Conservation (phyloP, 2,329 filamentous ascomycete genomes). For the Penicillium sp. region DNA sequence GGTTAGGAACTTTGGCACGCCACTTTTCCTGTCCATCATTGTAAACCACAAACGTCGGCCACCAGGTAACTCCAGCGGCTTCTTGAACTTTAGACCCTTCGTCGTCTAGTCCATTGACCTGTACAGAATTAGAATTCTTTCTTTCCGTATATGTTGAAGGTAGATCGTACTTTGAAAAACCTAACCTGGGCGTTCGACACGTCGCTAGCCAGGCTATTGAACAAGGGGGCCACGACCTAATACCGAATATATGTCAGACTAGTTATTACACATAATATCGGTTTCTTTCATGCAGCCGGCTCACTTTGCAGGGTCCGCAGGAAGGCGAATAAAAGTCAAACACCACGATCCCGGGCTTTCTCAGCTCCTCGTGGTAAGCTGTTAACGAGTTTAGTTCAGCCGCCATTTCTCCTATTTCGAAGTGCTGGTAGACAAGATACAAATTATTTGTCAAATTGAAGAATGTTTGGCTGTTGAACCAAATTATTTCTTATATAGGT, state of each 20-base stretch:
- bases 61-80: slow-evolving; percentile 1
- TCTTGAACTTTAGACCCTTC: neutral
- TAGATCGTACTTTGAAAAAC: neutral
- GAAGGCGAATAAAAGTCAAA: slow-evolving; percentile 6
- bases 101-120: neutral
- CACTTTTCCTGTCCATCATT: slow-evolving; percentile 1
- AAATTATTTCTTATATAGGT: neutral
- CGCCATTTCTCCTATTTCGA: neutral
- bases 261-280: neutral
- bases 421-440: neutral
- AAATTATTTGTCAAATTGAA: neutral
- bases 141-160: neutral
- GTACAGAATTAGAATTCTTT: neutral
- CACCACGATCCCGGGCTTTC: neutral
- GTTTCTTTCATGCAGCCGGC: neutral
- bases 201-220: neutral
- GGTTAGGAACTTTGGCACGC: slow-evolving; percentile 7
- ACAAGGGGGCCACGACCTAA: slow-evolving; percentile 2
- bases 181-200: neutral
- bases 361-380: slow-evolving; percentile 1
- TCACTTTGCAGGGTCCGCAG: neutral
- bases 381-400: neutral
- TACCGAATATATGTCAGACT: neutral
- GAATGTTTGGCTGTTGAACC: neutral
- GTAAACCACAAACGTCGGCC: slow-evolving; percentile 2